These are phyloP conservation scores for Termitomyces sp. DNA, from an alignment of 768 basidiomycete species.

Conservation along the genomic window DNA sequence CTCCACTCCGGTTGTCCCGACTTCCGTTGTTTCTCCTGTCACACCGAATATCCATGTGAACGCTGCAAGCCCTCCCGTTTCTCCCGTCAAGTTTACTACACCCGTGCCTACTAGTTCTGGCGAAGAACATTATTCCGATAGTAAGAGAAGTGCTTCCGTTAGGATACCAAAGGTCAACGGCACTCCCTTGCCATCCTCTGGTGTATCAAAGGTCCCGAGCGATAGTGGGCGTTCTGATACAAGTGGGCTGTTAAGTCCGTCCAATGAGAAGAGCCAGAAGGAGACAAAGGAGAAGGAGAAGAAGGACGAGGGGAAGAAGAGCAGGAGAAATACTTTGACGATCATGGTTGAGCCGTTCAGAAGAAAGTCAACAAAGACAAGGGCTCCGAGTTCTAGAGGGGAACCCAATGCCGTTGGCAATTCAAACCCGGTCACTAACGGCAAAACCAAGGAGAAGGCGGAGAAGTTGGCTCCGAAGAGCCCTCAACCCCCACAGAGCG, in stretches of 20 bases:
- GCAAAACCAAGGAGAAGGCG: neutral
- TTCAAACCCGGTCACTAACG: neutral
- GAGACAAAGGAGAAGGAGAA: conserved; percentile 15
- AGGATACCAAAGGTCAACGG: conserved; percentile 11
- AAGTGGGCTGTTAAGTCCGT: conserved; percentile 24
- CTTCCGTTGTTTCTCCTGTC: neutral
- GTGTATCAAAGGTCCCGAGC: conserved; percentile 28
- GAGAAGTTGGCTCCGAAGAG: conserved; percentile 2
- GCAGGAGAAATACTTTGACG: conserved; percentile 77
- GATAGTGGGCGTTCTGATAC: conserved; percentile 25
- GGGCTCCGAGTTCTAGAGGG: conserved; percentile 26
- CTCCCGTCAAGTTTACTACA: conserved; percentile 23
- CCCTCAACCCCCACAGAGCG: conserved; percentile 6
- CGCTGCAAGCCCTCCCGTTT: conserved; percentile 35
- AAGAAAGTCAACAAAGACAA: conserved; percentile 35
- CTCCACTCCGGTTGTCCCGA: conserved; percentile 5
- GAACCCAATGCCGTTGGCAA: conserved; percentile 6
- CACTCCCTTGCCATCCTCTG: conserved; percentile 18
- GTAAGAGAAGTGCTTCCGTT: neutral
- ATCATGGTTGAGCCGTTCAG: conserved; percentile 82
- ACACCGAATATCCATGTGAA: conserved; percentile 33
- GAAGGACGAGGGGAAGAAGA: conserved; percentile 47
- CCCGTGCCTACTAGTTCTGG: neutral
- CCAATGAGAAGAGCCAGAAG: conserved; percentile 13
- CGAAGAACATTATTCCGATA: conserved; percentile 27